Base-by-base conservation (phyloP, 2,329 filamentous ascomycete species). In the Monosporascus sp. region DNA sequence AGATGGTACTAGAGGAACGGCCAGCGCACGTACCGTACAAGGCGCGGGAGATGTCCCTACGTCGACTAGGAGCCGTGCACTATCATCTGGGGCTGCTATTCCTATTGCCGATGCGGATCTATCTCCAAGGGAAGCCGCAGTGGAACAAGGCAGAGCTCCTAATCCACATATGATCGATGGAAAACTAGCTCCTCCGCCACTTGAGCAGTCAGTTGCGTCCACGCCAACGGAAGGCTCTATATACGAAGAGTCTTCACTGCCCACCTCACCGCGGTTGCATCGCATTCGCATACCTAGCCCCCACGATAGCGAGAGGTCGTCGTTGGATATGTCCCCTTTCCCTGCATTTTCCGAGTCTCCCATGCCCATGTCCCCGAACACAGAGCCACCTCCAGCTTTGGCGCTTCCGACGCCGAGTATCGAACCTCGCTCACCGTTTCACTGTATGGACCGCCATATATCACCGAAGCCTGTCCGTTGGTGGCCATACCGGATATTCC, bases 401-500 rank as follows among this genome's bases (percentile, higher is more conserved):
- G 75, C 76, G 54, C 68, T 87, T 37, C 78, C 82, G 24, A 70
- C 78, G 18, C 69, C 80, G 48, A 68, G 75, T 61, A 59, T 79
- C 63, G 73, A 79, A 54, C 70, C 74, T 22, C 73, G 72, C 39
- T 75, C 52, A 14, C 53, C 58, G 27, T 77, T 80, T 58, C 71
- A 73, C 22, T 69, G 70, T 38, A 65, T 80, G 44, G 69, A 77
- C 18, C 66, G 66, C 25, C 58, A 65, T 22, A 57, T 59, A n/a
- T 75, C 58, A 52, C 74, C 64, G 49, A 78, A 70, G 60, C 80
- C 72, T 6, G 75, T 89, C 43, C 78, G 70, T 46, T 95, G 90
- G 87, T 97, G 92, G 91, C 91, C 91, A 2, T 89, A 91, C 66
- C 75, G 72, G 5, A 60, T 89, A 20, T 72, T 96, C 5, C 89